Evolutionary conservation across 1,284 basidiomycete species (phyloP).

Genomic region (Cryptococcus deneoformans): DNA sequence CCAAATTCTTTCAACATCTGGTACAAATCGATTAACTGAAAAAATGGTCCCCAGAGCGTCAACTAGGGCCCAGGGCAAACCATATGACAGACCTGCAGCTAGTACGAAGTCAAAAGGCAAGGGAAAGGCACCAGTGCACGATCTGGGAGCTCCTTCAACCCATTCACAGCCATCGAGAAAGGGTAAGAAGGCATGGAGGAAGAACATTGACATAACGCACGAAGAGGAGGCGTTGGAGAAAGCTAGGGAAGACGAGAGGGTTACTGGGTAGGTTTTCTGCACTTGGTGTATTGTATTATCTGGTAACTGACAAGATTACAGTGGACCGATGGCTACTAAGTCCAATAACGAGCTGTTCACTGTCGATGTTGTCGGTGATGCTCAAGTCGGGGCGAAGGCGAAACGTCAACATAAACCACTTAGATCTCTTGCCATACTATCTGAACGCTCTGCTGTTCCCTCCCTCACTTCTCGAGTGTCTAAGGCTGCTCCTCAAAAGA

Average conservation of each 20-base stretch:
- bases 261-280: conserved; percentile 60
- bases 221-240: conserved; percentile 73
- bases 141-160: conserved; percentile 61
- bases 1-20: neutral
- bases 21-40: neutral
- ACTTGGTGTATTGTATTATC: neutral
- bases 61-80: conserved; percentile 12
- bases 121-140: conserved; percentile 14
- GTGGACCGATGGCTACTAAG: conserved; percentile 39
- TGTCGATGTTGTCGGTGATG: conserved; percentile 75
- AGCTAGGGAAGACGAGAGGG: conserved; percentile 70
- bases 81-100: conserved; percentile 23
- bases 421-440: conserved; percentile 76
- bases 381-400: conserved; percentile 44
- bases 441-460: conserved; percentile 78
- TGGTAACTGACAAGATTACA: conserved; percentile 2
- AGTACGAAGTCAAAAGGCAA: conserved; percentile 20
- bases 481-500: conserved; percentile 42
- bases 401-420: conserved; percentile 54
- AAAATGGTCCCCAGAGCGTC: conserved; percentile 10
- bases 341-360: conserved; percentile 71
- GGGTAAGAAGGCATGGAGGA: conserved; percentile 89
- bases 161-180: conserved; percentile 73
- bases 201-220: conserved; percentile 77
- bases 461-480: conserved; percentile 62